Evolutionary conservation across 257 asterid genomes (phyloP).

Genomic region (Salvia splendens): DNA sequence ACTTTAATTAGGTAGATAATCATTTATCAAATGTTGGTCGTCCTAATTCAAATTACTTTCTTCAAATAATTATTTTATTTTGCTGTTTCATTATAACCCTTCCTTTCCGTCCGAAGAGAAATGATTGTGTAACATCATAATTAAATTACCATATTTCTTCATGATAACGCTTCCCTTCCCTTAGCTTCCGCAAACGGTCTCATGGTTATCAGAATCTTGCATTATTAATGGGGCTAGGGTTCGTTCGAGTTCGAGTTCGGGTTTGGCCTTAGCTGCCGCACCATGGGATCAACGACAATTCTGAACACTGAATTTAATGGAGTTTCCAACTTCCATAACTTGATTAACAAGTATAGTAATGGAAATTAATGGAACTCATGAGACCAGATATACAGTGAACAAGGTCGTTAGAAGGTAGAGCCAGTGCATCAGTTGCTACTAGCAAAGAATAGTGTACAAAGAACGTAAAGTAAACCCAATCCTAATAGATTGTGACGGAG

Average conservation of each 20-base stretch:
- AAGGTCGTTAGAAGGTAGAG: no score
- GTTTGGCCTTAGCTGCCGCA: no score
- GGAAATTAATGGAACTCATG: neutral
- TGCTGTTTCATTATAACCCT: neutral
- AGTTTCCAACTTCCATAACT: neutral
- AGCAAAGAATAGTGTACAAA: no score
- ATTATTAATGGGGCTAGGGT: neutral
- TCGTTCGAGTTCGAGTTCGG: neutral
- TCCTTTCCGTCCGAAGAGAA: slow-evolving; percentile 15
- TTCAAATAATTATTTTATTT: neutral
- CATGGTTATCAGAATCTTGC: neutral
- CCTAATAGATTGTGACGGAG: no score
- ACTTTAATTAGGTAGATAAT: slow-evolving; percentile 22
- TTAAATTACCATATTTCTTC: slow-evolving; percentile 18
- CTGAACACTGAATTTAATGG: no score
- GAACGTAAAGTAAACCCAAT: no score
- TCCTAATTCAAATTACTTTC: neutral
- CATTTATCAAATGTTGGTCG: neutral
- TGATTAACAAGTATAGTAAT: neutral
- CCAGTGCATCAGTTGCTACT: no score
- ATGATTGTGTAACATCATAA: slow-evolving; percentile 30
- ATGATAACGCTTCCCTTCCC: slow-evolving; percentile 19
- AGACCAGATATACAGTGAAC: no score
- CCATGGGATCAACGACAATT: no score
- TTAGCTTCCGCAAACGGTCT: slow-evolving; percentile 14